These are phyloP conservation scores for Brassica hybrid DNA, from an alignment of 441 rosid genomes.

Conservation along the genomic window DNA sequence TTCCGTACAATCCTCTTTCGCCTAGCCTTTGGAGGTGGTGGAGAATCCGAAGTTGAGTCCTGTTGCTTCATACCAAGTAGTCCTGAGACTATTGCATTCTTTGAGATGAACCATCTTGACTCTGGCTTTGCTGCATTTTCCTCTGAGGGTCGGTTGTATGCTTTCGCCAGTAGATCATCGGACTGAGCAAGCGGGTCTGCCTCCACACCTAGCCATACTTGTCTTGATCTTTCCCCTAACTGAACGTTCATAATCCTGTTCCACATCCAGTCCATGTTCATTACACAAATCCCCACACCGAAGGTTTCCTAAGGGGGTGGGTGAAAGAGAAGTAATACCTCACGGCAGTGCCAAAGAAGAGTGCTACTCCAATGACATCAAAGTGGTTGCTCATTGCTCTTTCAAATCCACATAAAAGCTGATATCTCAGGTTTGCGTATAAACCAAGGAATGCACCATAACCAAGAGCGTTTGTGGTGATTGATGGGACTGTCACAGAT, in stretches of 20 bases:
- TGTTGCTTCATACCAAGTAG: conserved; percentile 85
- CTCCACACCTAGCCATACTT: conserved; percentile 90
- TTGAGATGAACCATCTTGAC: conserved; percentile 86
- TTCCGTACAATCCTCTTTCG: conserved; percentile 91
- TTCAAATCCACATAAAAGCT: conserved; percentile 84
- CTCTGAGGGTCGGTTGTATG: conserved; percentile 68
- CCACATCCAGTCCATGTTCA: conserved; percentile 32
- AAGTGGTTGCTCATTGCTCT: conserved; percentile 73
- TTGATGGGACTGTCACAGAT: conserved; percentile 80
- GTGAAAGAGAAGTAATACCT: conserved; percentile 58
- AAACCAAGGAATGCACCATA: conserved; percentile 96
- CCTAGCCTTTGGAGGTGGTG: conserved; percentile 63
- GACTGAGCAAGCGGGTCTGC: conserved; percentile 90
- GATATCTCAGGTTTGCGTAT: conserved; percentile 87
- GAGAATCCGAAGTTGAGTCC: conserved; percentile 49
- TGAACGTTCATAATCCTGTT: conserved; percentile 81
- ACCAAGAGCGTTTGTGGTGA: conserved; percentile 78
- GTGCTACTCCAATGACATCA: conserved; percentile 93
- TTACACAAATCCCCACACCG: not conserved
- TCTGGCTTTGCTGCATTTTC: conserved; percentile 46
- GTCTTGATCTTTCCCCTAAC: conserved; percentile 75
- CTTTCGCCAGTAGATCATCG: conserved; percentile 63
- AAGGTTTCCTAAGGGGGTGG: not conserved
- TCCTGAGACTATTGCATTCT: conserved; percentile 79
- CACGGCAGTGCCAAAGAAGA: conserved; percentile 80